Evolutionary conservation across 2,329 filamentous ascomycete species (phyloP), one percentile per base, ranked within the genome.

Genomic region (Chalaropsis thielavioides): DNA sequence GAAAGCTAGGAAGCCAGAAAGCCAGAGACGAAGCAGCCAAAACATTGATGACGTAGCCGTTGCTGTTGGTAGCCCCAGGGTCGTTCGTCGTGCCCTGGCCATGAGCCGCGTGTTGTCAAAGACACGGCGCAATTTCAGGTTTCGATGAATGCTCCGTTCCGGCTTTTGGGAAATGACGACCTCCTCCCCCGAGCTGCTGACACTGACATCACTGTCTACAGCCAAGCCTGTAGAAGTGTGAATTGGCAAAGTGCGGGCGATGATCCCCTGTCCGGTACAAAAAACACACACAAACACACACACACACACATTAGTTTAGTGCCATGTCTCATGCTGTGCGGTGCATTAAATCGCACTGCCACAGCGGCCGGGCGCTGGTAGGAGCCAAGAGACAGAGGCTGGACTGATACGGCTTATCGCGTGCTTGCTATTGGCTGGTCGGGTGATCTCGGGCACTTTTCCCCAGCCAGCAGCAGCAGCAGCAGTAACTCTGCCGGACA

Each of bases 361-460:
- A 62, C 41, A 17, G 11, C 27, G 51, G 41, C 31, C 24, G 43
- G 43, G 24, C 60, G 60, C 43, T 56, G 51, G 41, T 10, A 63
- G 38, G 62, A 54, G 38, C n/a, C 62, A 63, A 24, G 46, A 54
- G n/a, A 51, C 46, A 5, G 13, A 44, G 15, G 40, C 35, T 43
- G 11, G 38, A 13, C 22, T 24, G 62, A 63, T 63, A 59, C 22
- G n/a, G 31, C 35, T 58, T 64, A 64, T 64, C 62, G 46, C 24
- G 19, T 19, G n/a, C 17, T 13, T 58, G 24, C 44, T 13, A 64
- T 64, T 64, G 62, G 62, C 13, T 41, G 62, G 19, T 64, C 62
- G 62, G 62, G 19, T 15, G 40, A 43, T 59, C 51, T 64, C 62
- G 62, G 62, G 31, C 51, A 17, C 11, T 44, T 44, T 31, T 44